Percentiles rank a stretch among this genome's conserved stretches.
These are phyloP conservation scores for Sordariomycetes sp. DNA, from an alignment of 2,329 filamentous ascomycete species.

Conservation along the genomic window DNA sequence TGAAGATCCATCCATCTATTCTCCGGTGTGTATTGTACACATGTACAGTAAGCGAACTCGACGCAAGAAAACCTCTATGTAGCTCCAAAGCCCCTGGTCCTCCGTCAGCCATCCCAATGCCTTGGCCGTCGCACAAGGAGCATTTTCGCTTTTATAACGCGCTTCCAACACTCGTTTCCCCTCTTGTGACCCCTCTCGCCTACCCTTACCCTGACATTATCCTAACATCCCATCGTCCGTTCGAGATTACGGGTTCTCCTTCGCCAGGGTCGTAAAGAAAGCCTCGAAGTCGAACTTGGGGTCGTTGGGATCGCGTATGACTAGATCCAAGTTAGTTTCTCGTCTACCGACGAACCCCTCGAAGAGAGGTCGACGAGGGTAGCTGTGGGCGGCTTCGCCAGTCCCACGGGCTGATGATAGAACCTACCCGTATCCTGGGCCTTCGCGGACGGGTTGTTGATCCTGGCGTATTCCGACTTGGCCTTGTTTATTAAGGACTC, in stretches of 20 bases:
- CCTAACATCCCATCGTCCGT: background rate
- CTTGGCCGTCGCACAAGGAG: background rate
- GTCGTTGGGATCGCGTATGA: slow-evolving; percentile 55
- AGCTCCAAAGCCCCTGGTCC: background rate
- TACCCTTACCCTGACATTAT: background rate
- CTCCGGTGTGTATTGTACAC: slow-evolving; percentile 4
- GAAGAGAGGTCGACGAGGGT: background rate
- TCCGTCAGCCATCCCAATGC: background rate
- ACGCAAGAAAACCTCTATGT: slow-evolving; percentile 6
- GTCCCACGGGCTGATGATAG: background rate
- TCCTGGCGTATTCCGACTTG: slow-evolving; percentile 78
- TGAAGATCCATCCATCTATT: slow-evolving; percentile 4
- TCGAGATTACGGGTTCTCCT: slow-evolving; percentile 36
- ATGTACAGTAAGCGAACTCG: slow-evolving; percentile 1
- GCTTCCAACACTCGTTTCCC: background rate
- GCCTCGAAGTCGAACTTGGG: slow-evolving; percentile 91
- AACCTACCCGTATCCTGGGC: slow-evolving; percentile 15
- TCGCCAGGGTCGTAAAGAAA: slow-evolving; percentile 55
- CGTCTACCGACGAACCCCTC: background rate
- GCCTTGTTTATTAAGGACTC: slow-evolving; percentile 84
- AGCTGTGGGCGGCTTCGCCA: background rate
- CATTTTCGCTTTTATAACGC: slow-evolving; percentile 1
- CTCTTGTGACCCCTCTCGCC: background rate
- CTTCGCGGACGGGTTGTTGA: slow-evolving; percentile 44
- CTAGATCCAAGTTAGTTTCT: background rate